Conservation (phyloP, 2,329 filamentous ascomycete species). For the Macroventuria anomochaeta region DNA sequence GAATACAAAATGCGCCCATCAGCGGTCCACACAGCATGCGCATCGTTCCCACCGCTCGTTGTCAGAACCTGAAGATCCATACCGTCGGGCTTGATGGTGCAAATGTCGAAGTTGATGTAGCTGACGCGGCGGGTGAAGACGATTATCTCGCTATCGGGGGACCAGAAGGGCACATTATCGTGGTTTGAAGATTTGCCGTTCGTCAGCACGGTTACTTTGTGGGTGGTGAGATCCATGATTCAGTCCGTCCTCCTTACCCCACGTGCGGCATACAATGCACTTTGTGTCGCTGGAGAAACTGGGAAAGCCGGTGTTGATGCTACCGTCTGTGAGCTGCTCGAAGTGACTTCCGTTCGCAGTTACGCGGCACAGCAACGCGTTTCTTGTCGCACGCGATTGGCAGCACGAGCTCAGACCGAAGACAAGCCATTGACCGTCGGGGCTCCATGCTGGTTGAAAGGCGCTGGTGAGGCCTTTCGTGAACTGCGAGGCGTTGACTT, state of each 20-base stretch:
- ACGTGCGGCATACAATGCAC: constrained; percentile 49
- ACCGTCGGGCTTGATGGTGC: constrained; percentile 53
- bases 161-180: constrained; percentile 52
- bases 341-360: constrained; percentile 31
- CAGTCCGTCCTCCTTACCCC: constrained; percentile 43
- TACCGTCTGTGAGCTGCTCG: constrained; percentile 46
- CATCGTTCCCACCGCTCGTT: constrained; percentile 50
- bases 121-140: constrained; percentile 50
- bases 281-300: constrained; percentile 49
- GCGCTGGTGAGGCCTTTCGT: constrained; percentile 45
- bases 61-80: constrained; percentile 47
- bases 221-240: constrained; percentile 39
- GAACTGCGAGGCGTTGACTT: constrained; percentile 27
- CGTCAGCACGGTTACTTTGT: constrained; percentile 43
- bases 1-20: constrained; percentile 53
- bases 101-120: constrained; percentile 50
- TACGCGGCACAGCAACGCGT: constrained; percentile 31
- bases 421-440: constrained; percentile 49
- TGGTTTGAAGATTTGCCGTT: constrained; percentile 28
- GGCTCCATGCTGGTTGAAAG: constrained; percentile 52
- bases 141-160: constrained; percentile 49
- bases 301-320: constrained; percentile 51
- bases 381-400: constrained; percentile 36
- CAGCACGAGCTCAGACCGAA: constrained; percentile 54
- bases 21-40: constrained; percentile 54